phyloP scores from a whole-genome alignment of 2,329 filamentous ascomycete genomes.

The Sporothrix mexicana region DNA sequence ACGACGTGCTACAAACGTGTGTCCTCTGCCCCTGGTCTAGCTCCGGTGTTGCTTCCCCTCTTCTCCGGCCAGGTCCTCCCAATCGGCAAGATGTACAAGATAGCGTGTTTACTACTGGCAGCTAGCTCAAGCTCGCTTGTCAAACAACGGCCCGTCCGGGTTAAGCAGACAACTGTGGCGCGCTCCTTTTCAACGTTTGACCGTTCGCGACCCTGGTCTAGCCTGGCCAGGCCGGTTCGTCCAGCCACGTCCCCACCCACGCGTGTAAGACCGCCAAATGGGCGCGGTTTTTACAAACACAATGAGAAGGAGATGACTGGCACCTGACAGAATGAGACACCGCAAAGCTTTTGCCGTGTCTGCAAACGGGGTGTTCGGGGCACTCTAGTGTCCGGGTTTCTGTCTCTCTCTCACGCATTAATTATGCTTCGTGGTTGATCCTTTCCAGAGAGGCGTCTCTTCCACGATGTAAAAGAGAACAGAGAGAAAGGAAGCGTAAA shows the following conservation, averaged over 20 bases:
- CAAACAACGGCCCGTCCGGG: constrained; percentile 22
- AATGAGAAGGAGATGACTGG: background rate
- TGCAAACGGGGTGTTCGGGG: background rate
- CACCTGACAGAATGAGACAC: background rate
- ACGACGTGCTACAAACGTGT: no score
- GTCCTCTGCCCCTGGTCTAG: background rate
- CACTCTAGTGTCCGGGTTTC: background rate
- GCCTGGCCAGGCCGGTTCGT: constrained; percentile 9
- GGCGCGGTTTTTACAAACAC: background rate
- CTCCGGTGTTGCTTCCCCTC: constrained; percentile 20
- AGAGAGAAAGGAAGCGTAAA: no score
- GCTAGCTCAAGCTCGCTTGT: constrained; percentile 11
- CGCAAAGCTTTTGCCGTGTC: background rate
- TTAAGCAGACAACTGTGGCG: background rate
- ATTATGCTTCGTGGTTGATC: constrained; percentile 10
- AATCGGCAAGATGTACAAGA: background rate
- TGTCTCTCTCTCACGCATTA: constrained; percentile 3
- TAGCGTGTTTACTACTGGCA: background rate
- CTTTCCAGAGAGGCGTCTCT: background rate
- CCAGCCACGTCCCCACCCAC: constrained; percentile 15
- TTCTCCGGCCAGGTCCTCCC: constrained; percentile 20
- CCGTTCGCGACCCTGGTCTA: constrained; percentile 12
- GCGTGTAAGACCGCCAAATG: constrained; percentile 10
- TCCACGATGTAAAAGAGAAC: no score
- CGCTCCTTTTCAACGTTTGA: constrained; percentile 1